Percentiles rank a stretch among this genome's conserved stretches.
Evolutionary conservation across 805 yeast species (phyloP).

Genomic region (Cyberlindnera misumaiensis): DNA sequence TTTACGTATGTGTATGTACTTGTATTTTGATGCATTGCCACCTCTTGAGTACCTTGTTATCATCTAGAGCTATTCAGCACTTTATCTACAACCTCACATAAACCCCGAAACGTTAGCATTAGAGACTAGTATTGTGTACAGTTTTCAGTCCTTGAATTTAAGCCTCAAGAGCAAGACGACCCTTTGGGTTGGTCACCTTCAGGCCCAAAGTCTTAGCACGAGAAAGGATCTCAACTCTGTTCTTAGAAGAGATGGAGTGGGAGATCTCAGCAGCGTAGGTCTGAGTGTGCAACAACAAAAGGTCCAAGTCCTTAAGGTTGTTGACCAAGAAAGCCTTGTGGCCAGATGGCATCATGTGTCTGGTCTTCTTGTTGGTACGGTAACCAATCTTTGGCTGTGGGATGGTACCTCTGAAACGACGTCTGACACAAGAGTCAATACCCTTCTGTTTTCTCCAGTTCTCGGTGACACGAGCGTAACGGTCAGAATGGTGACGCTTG

Average conservation of each 20-base stretch:
- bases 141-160: constrained; percentile 32
- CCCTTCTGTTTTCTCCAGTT: constrained; percentile 99
- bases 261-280: constrained; percentile 99
- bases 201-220: constrained; percentile 98
- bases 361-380: constrained; percentile 99
- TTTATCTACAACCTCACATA: constrained; percentile 1
- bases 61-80: background rate
- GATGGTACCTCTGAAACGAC: constrained; percentile 99
- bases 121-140: constrained; percentile 20
- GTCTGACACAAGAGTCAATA: constrained; percentile 99
- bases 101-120: constrained; percentile 19
- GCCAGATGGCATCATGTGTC: constrained; percentile 93
- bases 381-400: constrained; percentile 99
- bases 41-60: no score
- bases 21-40: background rate
- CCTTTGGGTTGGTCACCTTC: constrained; percentile 98
- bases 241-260: constrained; percentile 95
- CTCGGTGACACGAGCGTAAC: constrained; percentile 96
- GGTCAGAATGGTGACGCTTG: constrained; percentile 99
- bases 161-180: constrained; percentile 97
- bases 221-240: constrained; percentile 93
- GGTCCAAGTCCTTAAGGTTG: constrained; percentile 91
- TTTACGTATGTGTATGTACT: background rate
- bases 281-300: constrained; percentile 93
- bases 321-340: constrained; percentile 94